These are phyloP conservation scores for Coelastrella sp. DNA, from an alignment of 139 green algal genomes.

Conservation along the genomic window DNA sequence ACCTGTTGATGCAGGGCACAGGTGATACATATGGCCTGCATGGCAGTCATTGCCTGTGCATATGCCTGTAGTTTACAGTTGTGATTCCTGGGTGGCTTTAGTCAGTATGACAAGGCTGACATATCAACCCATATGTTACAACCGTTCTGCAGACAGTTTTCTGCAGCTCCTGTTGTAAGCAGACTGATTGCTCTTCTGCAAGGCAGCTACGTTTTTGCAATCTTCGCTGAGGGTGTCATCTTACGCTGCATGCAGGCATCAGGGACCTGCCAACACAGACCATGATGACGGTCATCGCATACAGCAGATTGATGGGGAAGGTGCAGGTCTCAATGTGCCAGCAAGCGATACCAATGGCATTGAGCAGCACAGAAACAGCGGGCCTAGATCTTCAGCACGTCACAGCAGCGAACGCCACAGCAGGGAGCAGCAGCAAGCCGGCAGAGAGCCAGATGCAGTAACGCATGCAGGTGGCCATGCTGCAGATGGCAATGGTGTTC, in stretches of 20 bases:
- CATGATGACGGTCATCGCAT: constrained; percentile 40
- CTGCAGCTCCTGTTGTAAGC: too few species aligned
- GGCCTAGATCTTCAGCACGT: not conserved
- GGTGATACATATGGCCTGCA: too few species aligned
- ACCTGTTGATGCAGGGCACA: constrained; percentile 8
- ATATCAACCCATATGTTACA: too few species aligned
- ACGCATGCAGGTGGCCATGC: not conserved
- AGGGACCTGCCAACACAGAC: constrained; percentile 10
- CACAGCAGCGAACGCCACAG: not conserved
- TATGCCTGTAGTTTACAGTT: too few species aligned
- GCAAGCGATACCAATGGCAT: not conserved
- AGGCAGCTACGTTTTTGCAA: too few species aligned
- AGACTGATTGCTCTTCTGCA: too few species aligned
- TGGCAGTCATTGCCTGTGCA: too few species aligned
- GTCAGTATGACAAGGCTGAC: too few species aligned
- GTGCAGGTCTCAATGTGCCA: constrained; percentile 2
- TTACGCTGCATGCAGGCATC: constrained; percentile 14
- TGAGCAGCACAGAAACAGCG: not conserved
- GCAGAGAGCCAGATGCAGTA: not conserved
- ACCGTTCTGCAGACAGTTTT: too few species aligned
- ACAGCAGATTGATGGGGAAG: constrained; percentile 17
- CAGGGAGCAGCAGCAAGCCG: not conserved
- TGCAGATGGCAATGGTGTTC: not conserved
- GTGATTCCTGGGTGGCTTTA: too few species aligned
- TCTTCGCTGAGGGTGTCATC: too few species aligned